Evolutionary conservation across 2,329 filamentous ascomycete species (phyloP).

Genomic region (Paramyrothecium roridum): DNA sequence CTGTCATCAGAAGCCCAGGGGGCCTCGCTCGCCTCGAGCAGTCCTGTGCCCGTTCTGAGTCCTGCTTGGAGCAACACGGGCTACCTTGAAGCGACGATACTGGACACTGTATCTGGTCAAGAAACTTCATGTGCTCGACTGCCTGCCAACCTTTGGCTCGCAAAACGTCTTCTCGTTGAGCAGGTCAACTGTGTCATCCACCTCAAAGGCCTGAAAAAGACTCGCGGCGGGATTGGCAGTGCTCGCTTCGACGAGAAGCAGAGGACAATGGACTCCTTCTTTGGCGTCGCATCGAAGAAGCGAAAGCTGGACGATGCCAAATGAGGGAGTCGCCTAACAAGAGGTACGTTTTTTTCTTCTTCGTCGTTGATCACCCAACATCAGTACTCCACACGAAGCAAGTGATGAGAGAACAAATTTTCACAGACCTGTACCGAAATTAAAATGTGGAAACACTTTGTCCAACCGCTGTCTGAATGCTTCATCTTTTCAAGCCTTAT

Average conservation of each 20-base stretch:
- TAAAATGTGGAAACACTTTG: slow-evolving; percentile 65
- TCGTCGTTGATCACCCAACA: slow-evolving; percentile 6
- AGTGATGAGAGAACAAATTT: slow-evolving; percentile 68
- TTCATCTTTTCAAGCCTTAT: slow-evolving; percentile 9
- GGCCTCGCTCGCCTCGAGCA: neutral
- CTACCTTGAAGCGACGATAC: slow-evolving; percentile 31
- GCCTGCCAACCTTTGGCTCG: no score
- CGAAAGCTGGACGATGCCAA: slow-evolving; percentile 19
- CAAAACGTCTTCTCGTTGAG: slow-evolving; percentile 39
- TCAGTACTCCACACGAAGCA: slow-evolving; percentile 14
- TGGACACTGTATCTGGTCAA: no score
- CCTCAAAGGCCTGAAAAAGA: slow-evolving; percentile 71
- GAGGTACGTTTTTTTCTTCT: slow-evolving; percentile 35
- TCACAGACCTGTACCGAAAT: slow-evolving; percentile 86
- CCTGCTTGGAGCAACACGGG: slow-evolving; percentile 53
- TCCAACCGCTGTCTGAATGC: slow-evolving; percentile 80
- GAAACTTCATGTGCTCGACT: no score
- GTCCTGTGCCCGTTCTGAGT: slow-evolving; percentile 10
- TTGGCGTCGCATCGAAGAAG: slow-evolving; percentile 43
- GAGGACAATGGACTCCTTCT: slow-evolving; percentile 73
- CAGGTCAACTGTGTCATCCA: slow-evolving; percentile 70
- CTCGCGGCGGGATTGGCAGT: slow-evolving; percentile 78
- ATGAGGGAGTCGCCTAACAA: slow-evolving; percentile 6
- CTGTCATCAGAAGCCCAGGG: slow-evolving; percentile 11
- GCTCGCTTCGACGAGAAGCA: slow-evolving; percentile 72